phyloP scores from a whole-genome alignment of 805 yeast genomes.

The Lipomyces spencermartinsiae region DNA sequence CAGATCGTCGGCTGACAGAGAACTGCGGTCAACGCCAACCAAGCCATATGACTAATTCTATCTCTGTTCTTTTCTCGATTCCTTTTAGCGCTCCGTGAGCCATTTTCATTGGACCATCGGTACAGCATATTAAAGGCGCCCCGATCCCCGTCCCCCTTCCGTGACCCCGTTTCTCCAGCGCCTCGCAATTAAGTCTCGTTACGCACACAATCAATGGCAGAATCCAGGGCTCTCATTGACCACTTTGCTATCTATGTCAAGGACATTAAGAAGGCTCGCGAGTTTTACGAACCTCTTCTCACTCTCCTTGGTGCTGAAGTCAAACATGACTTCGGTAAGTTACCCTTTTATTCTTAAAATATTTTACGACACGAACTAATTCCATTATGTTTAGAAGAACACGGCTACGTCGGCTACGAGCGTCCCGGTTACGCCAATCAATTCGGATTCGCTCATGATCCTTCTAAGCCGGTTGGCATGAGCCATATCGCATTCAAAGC shows the following conservation, averaged over 20 bases:
- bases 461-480: slow-evolving; percentile 6
- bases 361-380: neutral
- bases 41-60: neutral
- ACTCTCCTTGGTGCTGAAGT: slow-evolving; percentile 15
- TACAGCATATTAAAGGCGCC: neutral
- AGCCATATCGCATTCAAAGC: slow-evolving; percentile 13
- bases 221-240: neutral
- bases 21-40: slow-evolving; percentile 2
- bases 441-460: slow-evolving; percentile 5
- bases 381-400: neutral
- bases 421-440: neutral
- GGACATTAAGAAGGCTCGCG: slow-evolving; percentile 15
- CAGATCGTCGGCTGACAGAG: neutral
- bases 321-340: slow-evolving; percentile 8
- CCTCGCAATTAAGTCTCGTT: neutral
- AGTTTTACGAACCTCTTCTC: slow-evolving; percentile 19
- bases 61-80: neutral
- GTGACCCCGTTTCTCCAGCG: neutral
- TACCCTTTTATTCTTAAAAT: neutral
- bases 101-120: neutral
- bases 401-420: slow-evolving; percentile 8
- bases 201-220: neutral
- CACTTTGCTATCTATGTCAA: slow-evolving; percentile 4
- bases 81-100: neutral
- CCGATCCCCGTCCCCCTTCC: neutral